Percentiles rank a stretch among this genome's conserved stretches.
These are phyloP conservation scores for Sapria himalayana DNA, from an alignment of 345 rosid genomes.

Conservation along the genomic window DNA sequence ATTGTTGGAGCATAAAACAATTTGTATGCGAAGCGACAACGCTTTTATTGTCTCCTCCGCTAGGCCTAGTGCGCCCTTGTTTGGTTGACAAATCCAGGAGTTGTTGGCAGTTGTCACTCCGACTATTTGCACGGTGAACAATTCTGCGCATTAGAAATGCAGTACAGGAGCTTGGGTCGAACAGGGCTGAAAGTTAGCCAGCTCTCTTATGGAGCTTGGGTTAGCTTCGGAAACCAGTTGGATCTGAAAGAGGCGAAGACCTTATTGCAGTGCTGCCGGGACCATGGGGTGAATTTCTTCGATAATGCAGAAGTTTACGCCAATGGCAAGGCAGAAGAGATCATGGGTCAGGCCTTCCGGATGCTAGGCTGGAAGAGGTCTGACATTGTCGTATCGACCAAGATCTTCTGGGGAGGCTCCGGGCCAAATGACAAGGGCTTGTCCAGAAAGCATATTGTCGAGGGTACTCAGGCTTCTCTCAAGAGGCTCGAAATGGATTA, in stretches of 20 bases:
- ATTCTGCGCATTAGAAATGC: too few relatives aligned
- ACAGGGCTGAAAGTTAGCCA: conserved; percentile 88
- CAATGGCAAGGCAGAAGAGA: conserved; percentile 92
- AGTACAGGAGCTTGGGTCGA: conserved; percentile 73
- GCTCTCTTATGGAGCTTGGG: conserved; percentile 88
- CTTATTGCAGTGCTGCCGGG: conserved; percentile 75
- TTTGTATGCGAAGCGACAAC: too few relatives aligned
- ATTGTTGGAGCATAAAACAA: too few relatives aligned
- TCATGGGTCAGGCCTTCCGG: conserved; percentile 95
- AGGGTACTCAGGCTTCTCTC: conserved; percentile 84
- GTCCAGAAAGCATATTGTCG: conserved; percentile 74
- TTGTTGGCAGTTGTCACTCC: too few relatives aligned
- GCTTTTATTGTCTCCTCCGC: too few relatives aligned
- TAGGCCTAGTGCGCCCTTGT: too few relatives aligned
- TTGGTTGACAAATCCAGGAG: too few relatives aligned
- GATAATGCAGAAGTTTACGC: conserved; percentile 99
- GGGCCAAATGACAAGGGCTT: conserved; percentile 92
- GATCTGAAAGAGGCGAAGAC: conserved; percentile 96
- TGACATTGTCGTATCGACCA: conserved; percentile 74
- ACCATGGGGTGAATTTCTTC: conserved; percentile 87
- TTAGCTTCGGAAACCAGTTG: conserved; percentile 86
- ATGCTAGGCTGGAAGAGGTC: conserved; percentile 97
- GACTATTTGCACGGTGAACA: too few relatives aligned
- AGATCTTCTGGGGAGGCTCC: conserved; percentile 98
- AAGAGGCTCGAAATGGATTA: conserved; percentile 87